Base-by-base conservation (phyloP, 2,329 filamentous ascomycete species). In the Leptosphaerulina australis region DNA sequence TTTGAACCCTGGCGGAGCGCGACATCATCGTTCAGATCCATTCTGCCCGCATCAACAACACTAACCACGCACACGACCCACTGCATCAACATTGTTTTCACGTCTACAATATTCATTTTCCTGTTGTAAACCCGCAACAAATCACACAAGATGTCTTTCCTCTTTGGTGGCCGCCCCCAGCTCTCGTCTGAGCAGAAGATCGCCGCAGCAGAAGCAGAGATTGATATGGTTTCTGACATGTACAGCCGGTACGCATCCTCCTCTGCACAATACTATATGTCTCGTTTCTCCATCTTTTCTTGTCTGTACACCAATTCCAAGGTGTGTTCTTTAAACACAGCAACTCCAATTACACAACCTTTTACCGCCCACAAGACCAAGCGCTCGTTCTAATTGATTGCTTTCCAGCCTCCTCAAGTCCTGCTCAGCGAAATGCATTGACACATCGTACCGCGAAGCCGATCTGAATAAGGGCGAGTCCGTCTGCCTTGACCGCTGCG, bases 401-500 rank as follows among this genome's bases (percentile, higher is more conserved):
- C 8, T 8, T 7, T 9, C 28, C 63, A 95, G 91, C 58, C 84
- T 97, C 58, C 87, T 91, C 69, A 86, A 90, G 76, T 89, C 90
- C 57, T 99, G 94, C 84, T 86, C 89, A 63, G 86, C 88, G 74
- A 99, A 99, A 81, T 99, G 94, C 79, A 84, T 99, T 64, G 93
- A 93, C 56, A 82, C 80, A 69, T 86, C 93, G 68, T 99, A 97
- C 85, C 91, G 91, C 74, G 94, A 99, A 80, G 86, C 84, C 74
- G 93, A 99, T 67, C 86, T 99, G 69, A 96, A 97, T 85, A 99
- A 99, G 81, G 95, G 92, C 82, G 94, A 99, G 79, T 91, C 88
- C 64, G 94, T 99, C 66, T 99, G 95, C 80, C 86, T 99, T 65
- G 94, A 99, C 79, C 90, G 94, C 70, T 99, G 95, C 79, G 90